A percentile compares a stretch with the other conserved stretches of the same genome.
These are phyloP conservation scores for Cladosporium sp. DNA, from an alignment of 2,329 filamentous ascomycete genomes.

Conservation along the genomic window DNA sequence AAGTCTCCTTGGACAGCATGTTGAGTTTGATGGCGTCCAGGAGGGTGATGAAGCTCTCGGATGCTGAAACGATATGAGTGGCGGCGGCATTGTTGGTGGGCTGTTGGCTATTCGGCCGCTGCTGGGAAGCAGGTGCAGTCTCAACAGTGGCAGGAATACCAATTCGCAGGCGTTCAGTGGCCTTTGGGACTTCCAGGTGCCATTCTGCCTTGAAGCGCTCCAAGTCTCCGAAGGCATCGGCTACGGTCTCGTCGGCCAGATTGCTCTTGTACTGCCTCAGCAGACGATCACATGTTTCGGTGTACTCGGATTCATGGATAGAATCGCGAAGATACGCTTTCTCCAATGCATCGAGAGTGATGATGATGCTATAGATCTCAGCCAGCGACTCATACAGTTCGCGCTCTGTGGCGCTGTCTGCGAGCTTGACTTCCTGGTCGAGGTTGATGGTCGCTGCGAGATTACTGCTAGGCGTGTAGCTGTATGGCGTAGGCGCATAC, in stretches of 20 bases:
- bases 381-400: conserved; percentile 95
- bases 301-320: conserved; percentile 87
- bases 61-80: conserved; percentile 79
- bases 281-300: conserved; percentile 90
- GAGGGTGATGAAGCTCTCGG: conserved; percentile 98
- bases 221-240: conserved; percentile 80
- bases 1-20: conserved; percentile 87
- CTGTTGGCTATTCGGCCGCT: conserved; percentile 14
- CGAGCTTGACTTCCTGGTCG: conserved; percentile 92
- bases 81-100: conserved; percentile 40
- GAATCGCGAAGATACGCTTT: conserved; percentile 97
- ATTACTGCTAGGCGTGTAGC: conserved; percentile 82
- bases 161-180: conserved; percentile 87
- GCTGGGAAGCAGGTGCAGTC: conserved; percentile 54
- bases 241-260: conserved; percentile 85
- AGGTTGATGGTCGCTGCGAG: conserved; percentile 89
- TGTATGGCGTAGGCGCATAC: conserved; percentile 87
- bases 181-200: conserved; percentile 94
- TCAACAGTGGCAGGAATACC: conserved; percentile 85
- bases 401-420: conserved; percentile 81
- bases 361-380: conserved; percentile 95
- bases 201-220: conserved; percentile 90
- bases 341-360: conserved; percentile 92
- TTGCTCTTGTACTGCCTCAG: conserved; percentile 97
- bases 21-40: conserved; percentile 92